phyloP scores from a whole-genome alignment of 306 rosid species.

The Bauhinia variegata region DNA sequence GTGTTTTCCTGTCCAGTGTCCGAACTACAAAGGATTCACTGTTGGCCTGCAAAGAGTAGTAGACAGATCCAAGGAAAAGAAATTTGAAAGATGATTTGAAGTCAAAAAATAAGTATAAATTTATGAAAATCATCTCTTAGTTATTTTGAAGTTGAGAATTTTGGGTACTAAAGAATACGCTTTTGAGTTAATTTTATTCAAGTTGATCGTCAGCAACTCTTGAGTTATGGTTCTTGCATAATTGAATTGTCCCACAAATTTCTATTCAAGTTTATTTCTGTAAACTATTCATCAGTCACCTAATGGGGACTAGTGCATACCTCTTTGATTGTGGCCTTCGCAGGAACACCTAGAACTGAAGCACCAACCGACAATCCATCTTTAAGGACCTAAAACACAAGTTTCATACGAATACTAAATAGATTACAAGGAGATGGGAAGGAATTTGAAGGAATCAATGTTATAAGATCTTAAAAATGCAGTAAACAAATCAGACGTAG shows the following conservation, averaged over 20 bases:
- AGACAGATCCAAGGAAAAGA: neutral
- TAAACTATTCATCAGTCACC: constrained; percentile 11
- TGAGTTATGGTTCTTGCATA: constrained; percentile 24
- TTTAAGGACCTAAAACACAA: constrained; percentile 68
- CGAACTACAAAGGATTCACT: constrained; percentile 69
- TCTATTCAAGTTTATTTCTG: neutral
- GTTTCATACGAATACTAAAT: neutral
- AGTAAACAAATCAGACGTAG: no score
- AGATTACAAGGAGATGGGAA: neutral
- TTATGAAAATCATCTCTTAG: neutral
- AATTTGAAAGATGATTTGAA: neutral
- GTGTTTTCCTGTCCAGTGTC: constrained; percentile 84
- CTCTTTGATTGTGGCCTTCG: constrained; percentile 96
- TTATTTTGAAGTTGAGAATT: neutral
- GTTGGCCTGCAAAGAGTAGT: constrained; percentile 65
- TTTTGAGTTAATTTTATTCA: constrained; percentile 13
- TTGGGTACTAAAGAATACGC: constrained; percentile 2
- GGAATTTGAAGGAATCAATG: no score
- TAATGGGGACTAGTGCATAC: constrained; percentile 45
- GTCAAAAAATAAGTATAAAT: neutral
- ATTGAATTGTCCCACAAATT: constrained; percentile 7
- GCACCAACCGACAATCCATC: constrained; percentile 89
- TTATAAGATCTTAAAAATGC: no score
- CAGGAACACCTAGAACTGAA: constrained; percentile 95
- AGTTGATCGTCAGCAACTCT: constrained; percentile 4